Evolutionary conservation across 108 stramenopile species (phyloP).

Genomic region (Skeletonema grethae): DNA sequence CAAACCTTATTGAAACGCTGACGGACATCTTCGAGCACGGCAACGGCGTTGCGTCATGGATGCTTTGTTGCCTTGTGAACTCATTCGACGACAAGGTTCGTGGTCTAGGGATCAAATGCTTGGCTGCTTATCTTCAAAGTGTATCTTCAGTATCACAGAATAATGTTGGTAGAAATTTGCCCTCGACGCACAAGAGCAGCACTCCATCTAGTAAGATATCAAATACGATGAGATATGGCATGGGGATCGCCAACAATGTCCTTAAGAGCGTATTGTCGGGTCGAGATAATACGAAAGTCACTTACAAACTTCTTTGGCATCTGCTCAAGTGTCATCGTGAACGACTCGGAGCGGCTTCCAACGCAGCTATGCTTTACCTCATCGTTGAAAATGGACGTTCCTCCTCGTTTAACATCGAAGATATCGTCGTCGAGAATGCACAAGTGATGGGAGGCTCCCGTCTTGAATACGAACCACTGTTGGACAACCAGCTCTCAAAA

Average conservation of each 20-base stretch:
- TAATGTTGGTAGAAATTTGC: conserved; percentile 5
- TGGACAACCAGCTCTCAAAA: conserved; percentile 16
- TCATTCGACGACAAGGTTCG: conserved; percentile 66
- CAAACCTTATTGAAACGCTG: conserved; percentile 47
- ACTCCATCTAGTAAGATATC: conserved; percentile 30
- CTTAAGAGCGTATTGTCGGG: conserved; percentile 33
- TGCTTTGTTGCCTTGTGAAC: conserved; percentile 74
- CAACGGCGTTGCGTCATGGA: conserved; percentile 65
- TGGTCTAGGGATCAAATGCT: conserved; percentile 66
- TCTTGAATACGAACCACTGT: conserved; percentile 17
- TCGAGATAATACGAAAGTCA: conserved; percentile 64
- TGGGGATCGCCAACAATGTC: conserved; percentile 44
- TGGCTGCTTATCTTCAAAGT: conserved; percentile 54
- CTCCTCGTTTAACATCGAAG: conserved; percentile 31
- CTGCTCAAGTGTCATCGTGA: conserved; percentile 72
- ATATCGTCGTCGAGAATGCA: conserved; percentile 43
- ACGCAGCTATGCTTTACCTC: conserved; percentile 59
- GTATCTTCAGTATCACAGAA: conserved; percentile 19
- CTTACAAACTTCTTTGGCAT: conserved; percentile 81
- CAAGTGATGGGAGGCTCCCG: conserved; percentile 29
- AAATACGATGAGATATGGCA: conserved; percentile 44
- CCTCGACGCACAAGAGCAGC: conserved; percentile 8
- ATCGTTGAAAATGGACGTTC: conserved; percentile 53
- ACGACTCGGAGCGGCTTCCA: conserved; percentile 49
- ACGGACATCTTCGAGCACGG: conserved; percentile 54